Base-by-base conservation (phyloP, 495 filamentous ascomycete genomes). In the Trichoderma asperelloides region DNA sequence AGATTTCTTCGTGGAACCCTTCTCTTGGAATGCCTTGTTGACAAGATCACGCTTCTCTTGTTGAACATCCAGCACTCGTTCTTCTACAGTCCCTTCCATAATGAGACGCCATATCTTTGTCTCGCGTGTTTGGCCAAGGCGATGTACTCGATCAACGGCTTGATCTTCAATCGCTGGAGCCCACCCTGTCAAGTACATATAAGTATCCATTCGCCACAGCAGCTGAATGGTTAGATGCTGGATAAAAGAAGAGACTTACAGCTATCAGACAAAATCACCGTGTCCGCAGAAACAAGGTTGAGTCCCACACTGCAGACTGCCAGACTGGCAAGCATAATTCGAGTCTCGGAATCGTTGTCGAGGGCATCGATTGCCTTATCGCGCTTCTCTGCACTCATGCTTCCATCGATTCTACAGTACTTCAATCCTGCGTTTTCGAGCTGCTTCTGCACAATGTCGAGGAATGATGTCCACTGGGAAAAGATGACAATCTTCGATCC, bases 121-220 rank as follows among this genome's bases (percentile, higher is more conserved):
- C 68, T 87, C 84, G 39, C 88, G 81, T 66, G 82, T 93, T 77
- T 98, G 93, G 2, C 93, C 93, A 0, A 97, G 83, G 4, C 93
- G 82, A 69, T 97, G 91, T 21, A 97, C 93, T 1, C 93, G 87
- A 73, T 98, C 93, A 2, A 97, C 85, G 30, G 93, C 93, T 72
- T 98, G 93, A 71, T 96, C 92, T 75, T 98, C 93, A 68, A 96
- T 93, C 0, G 92, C 93, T 0, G 92, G 91, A 3, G 92, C 92
- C 92, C 93, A 97, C 93, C 92, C 76, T 78, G 28, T 51, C 6
- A 27, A n/a, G 7, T 18, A 15, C 43, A 73, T 72, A 74, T 60
- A 3, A 60, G 70, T 63, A 65, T 30, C 37, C 9, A 55, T 37
- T 37, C 5, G 60, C n/a, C 25, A 49, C 2, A 16, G 15, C 12